Percentiles rank a stretch among this genome's conserved stretches.
Conservation (phyloP, 768 basidiomycete species). For the Leccinum subgranulosum region DNA sequence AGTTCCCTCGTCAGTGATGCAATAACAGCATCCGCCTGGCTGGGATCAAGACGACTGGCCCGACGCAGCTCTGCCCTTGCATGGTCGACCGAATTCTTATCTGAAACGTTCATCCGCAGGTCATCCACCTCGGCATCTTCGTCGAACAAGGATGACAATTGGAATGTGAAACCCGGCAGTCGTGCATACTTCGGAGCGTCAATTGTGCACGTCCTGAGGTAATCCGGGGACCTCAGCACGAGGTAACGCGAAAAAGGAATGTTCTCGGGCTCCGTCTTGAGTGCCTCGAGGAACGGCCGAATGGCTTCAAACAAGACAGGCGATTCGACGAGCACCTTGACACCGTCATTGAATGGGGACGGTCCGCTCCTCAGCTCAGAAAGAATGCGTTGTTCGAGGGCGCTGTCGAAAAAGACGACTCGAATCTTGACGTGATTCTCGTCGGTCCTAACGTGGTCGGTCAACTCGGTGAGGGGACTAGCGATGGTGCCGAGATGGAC, state of each 20-base stretch:
- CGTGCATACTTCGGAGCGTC: constrained; percentile 53
- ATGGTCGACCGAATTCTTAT: constrained; percentile 41
- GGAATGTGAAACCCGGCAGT: constrained; percentile 53
- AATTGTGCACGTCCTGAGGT: constrained; percentile 35
- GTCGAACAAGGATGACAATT: constrained; percentile 54
- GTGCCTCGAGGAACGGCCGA: constrained; percentile 62
- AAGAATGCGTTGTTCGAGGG: constrained; percentile 46
- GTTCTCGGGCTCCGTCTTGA: constrained; percentile 53
- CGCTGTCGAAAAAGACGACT: constrained; percentile 62
- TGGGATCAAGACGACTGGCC: constrained; percentile 59
- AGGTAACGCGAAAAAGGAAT: constrained; percentile 57
- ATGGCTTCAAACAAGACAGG: constrained; percentile 67
- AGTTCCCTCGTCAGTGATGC: constrained; percentile 59
- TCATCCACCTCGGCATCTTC: constrained; percentile 36
- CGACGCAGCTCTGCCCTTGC: constrained; percentile 45
- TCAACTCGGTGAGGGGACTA: constrained; percentile 43
- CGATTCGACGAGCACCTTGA: constrained; percentile 52
- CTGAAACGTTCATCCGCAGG: constrained; percentile 39
- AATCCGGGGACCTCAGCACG: constrained; percentile 39
- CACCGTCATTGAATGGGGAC: constrained; percentile 15
- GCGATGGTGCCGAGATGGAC: constrained; percentile 55
- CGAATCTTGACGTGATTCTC: constrained; percentile 41
- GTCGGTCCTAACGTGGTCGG: constrained; percentile 37
- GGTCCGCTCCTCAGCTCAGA: constrained; percentile 34
- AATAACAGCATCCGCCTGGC: constrained; percentile 69